A percentile compares a stretch with the other conserved stretches of the same genome.
Conservation (phyloP, 2,329 filamentous ascomycete genomes). For the Penicillium expansum region DNA sequence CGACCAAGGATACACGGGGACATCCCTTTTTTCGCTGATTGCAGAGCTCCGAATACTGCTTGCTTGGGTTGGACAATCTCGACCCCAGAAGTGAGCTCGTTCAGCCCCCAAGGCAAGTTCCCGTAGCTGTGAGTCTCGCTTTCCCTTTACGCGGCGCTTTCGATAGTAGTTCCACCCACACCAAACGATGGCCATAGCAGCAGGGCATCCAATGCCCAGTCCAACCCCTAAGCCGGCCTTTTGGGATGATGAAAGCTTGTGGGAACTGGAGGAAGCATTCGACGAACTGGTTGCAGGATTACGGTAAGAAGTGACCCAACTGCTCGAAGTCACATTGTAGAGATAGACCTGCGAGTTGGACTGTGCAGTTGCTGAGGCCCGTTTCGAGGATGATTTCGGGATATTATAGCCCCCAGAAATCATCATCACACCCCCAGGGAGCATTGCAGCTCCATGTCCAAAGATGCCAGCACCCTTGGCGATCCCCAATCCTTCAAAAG, state of each 20-base stretch:
- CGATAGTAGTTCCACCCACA: constrained; percentile 52
- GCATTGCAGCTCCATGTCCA: constrained; percentile 61
- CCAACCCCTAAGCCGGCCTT: constrained; percentile 63
- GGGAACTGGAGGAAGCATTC: constrained; percentile 12
- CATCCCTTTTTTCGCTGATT: constrained; percentile 20
- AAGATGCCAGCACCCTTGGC: constrained; percentile 52
- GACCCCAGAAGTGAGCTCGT: constrained; percentile 44
- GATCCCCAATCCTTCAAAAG: constrained; percentile 40
- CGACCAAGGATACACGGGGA: constrained; percentile 31
- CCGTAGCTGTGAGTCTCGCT: constrained; percentile 55
- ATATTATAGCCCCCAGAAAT: constrained; percentile 59
- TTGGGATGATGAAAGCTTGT: constrained; percentile 34
- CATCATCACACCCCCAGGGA: constrained; percentile 62
- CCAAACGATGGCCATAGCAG: constrained; percentile 49
- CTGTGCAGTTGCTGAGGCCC: constrained; percentile 31
- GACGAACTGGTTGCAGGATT: constrained; percentile 38
- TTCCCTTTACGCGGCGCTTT: constrained; percentile 43
- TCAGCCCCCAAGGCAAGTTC: constrained; percentile 53
- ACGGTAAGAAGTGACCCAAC: constrained; percentile 58
- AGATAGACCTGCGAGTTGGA: constrained; percentile 52
- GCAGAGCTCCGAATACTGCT: constrained; percentile 36
- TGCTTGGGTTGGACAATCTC: constrained; percentile 40
- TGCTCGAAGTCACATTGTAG: constrained; percentile 60
- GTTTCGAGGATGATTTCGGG: constrained; percentile 38
- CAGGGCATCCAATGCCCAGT: constrained; percentile 61